These are phyloP conservation scores for Teunomyces barrocoloradensis DNA, from an alignment of 805 yeast genomes.

Conservation along the genomic window DNA sequence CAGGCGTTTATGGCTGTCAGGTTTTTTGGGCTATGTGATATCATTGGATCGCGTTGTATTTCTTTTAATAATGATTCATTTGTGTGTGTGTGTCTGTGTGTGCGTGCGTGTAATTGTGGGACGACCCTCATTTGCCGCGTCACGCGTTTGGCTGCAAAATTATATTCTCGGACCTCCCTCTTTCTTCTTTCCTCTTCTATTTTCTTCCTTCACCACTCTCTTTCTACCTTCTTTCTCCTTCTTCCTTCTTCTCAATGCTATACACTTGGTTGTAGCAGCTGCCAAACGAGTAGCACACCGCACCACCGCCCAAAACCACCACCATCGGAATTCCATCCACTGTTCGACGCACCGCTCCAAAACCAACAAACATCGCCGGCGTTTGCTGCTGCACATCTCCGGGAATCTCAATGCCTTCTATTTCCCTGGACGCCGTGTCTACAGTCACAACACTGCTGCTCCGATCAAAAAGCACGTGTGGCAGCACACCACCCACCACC, in stretches of 20 bases:
- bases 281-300: constrained; percentile 81
- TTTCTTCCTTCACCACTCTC: not conserved
- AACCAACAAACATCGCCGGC: constrained; percentile 56
- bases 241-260: not conserved
- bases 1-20: no score
- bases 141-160: constrained; percentile 1
- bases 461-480: constrained; percentile 29
- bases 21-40: no score
- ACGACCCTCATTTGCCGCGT: not conserved
- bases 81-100: not conserved
- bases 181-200: not conserved
- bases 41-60: not conserved
- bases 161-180: not conserved
- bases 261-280: constrained; percentile 31
- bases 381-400: constrained; percentile 36
- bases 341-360: constrained; percentile 30
- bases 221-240: not conserved
- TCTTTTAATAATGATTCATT: not conserved
- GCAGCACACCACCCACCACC: constrained; percentile 59
- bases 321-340: not conserved
- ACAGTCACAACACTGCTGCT: constrained; percentile 29
- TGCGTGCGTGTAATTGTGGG: not conserved
- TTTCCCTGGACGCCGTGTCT: constrained; percentile 14
- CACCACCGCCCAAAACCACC: constrained; percentile 63
- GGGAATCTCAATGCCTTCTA: constrained; percentile 21